These are phyloP conservation scores for Bathelium albidoporum DNA, from an alignment of 495 filamentous ascomycete species.

Conservation along the genomic window DNA sequence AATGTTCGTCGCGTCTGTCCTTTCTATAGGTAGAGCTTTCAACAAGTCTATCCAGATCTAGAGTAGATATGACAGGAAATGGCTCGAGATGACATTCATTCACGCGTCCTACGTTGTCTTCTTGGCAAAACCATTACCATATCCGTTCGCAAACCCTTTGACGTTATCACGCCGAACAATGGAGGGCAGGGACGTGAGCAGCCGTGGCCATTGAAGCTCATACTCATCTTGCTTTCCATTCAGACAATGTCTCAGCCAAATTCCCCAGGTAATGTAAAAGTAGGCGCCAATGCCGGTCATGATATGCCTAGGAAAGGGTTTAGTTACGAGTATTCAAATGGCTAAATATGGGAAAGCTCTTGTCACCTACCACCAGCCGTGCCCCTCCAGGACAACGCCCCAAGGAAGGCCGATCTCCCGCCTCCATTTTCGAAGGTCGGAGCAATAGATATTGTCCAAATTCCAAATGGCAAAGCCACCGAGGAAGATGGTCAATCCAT, in stretches of 20 bases:
- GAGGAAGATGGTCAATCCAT: conserved; percentile 65
- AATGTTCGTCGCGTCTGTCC: too few relatives aligned
- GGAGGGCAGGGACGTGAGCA: conserved; percentile 54
- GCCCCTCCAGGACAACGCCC: conserved; percentile 82
- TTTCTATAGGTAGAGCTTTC: too few relatives aligned
- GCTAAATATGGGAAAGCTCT: not conserved
- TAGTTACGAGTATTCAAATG: conserved; percentile 4
- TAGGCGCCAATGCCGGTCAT: conserved; percentile 65
- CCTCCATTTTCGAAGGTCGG: conserved; percentile 57
- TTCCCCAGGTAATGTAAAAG: conserved; percentile 75
- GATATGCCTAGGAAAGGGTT: conserved; percentile 43
- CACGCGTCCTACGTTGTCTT: conserved; percentile 31
- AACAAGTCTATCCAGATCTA: too few relatives aligned
- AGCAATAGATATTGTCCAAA: conserved; percentile 75
- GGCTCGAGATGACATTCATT: not conserved
- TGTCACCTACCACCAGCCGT: conserved; percentile 87
- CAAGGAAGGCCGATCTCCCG: conserved; percentile 71
- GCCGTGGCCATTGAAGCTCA: conserved; percentile 50
- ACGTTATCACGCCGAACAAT: conserved; percentile 36
- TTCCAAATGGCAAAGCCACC: conserved; percentile 81
- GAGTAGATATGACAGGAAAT: too few relatives aligned
- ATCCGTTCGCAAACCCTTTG: conserved; percentile 7
- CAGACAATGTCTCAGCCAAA: conserved; percentile 74
- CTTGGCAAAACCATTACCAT: conserved; percentile 33
- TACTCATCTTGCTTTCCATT: conserved; percentile 4